Evolutionary conservation across 768 basidiomycete genomes (phyloP), one percentile per base, ranked within the genome.

Genomic region (Termitomyces sp.): DNA sequence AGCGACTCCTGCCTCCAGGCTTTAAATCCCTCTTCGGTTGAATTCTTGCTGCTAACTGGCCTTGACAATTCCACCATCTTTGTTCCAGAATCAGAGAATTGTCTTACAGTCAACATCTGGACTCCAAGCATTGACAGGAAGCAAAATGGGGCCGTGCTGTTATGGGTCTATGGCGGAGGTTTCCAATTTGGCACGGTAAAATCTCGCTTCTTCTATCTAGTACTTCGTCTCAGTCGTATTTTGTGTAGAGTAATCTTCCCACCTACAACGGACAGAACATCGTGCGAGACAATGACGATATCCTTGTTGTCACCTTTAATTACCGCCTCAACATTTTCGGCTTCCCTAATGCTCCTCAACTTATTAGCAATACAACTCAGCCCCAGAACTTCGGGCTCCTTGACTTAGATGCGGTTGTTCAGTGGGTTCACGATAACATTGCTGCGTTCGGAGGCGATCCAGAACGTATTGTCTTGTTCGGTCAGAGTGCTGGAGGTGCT

Each of bases 391-490:
- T 74, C 61, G 74, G 73, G 17, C 63, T 76, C 3, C 66, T 75
- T 11, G 75, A 76, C 48, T 23, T 69, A 3, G 67, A 72, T 19
- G 70, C 73, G n/a, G 78, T 71, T n/a, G 69, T 80, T 7, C 60
- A 77, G 58, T 79, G 78, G 79, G 72, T 80, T 4, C 71, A 76
- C 42, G 66, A 73, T 47, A 77, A 81, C 59, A 80, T 81, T 48
- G 72, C 68, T n/a, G 68, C 63, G 9, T 81, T 80, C 50, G 73
- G 73, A 28, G 73, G 73, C 21, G 73, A 75, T 59, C 73, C 72
- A 5, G 61, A 70, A 5, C 68, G 79, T 51, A 67, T 76, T 32
- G 64, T 64, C 14, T 45, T 76, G 17, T 73, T 72, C 44, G 74
- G 74, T 8, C 68, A 75, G 52, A 74, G 73, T 56, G 73, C 74